Evolutionary conservation across 768 basidiomycete genomes (phyloP).

Genomic region (Russula earlei): DNA sequence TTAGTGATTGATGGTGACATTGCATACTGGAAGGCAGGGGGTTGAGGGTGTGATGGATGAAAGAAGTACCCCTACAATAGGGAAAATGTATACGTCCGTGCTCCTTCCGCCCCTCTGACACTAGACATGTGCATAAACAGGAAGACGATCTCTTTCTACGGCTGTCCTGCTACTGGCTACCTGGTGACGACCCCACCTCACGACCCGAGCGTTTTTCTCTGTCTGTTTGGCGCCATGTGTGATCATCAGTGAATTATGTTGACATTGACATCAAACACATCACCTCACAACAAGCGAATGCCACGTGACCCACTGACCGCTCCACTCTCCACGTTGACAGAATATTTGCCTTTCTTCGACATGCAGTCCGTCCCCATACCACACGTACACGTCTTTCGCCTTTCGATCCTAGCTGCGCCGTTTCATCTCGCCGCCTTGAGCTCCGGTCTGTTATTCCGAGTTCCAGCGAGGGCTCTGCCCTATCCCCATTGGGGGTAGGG

Average conservation of each 20-base stretch:
- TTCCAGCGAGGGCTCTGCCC: no score
- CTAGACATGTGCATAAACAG: not conserved
- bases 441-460: no score
- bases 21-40: slow-evolving; percentile 85
- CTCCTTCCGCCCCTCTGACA: not conserved
- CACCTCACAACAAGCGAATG: no score
- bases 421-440: no score
- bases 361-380: no score
- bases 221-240: not conserved
- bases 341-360: no score
- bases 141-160: not conserved
- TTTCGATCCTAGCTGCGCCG: no score
- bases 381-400: no score
- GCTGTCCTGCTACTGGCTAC: not conserved
- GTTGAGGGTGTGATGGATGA: slow-evolving; percentile 21
- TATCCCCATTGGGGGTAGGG: no score
- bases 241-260: not conserved
- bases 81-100: not conserved
- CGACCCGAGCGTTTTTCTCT: not conserved
- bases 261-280: no score
- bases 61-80: not conserved
- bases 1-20: slow-evolving; percentile 84
- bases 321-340: no score
- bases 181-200: not conserved
- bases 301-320: no score